Percentiles rank a stretch among this genome's conserved stretches.
Evolutionary conservation across 352 stramenopile genomes (phyloP).

Genomic region (Phytophthora hibernalis): DNA sequence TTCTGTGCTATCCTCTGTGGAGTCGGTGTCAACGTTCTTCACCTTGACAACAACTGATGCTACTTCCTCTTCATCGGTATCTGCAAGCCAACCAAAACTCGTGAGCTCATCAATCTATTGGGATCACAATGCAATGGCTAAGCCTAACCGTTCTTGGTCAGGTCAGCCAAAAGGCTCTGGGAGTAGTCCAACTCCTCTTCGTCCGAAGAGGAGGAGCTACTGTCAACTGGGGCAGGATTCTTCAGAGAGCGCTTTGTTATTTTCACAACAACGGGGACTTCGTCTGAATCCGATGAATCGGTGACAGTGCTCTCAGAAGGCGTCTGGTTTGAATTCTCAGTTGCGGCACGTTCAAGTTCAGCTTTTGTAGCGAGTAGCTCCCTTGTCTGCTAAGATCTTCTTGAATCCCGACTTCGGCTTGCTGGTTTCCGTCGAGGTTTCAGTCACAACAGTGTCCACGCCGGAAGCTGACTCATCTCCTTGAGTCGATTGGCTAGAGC

Average conservation of each 20-base stretch:
- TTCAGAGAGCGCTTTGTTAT: constrained; percentile 28
- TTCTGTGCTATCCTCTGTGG: constrained; percentile 33
- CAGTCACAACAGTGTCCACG: constrained; percentile 30
- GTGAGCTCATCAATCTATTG: constrained; percentile 31
- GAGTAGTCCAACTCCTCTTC: constrained; percentile 81
- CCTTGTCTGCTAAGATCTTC: constrained; percentile 50
- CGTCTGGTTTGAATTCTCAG: constrained; percentile 29
- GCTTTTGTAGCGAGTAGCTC: constrained; percentile 38
- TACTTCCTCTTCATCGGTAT: constrained; percentile 36
- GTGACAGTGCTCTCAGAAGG: constrained; percentile 31
- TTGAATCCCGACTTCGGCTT: constrained; percentile 43
- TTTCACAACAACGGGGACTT: constrained; percentile 17
- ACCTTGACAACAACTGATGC: constrained; percentile 30
- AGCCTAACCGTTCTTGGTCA: constrained; percentile 71
- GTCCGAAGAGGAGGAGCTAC: constrained; percentile 49
- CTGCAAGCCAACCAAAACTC: constrained; percentile 28
- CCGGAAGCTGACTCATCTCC: constrained; percentile 22
- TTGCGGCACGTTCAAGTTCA: constrained; percentile 16
- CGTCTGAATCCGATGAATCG: constrained; percentile 43
- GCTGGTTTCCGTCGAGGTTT: constrained; percentile 12
- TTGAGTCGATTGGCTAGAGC: constrained; percentile 19
- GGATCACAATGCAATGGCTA: constrained; percentile 28
- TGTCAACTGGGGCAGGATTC: constrained; percentile 28
- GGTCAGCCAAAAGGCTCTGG: constrained; percentile 74
- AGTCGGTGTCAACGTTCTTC: constrained; percentile 41